These are phyloP conservation scores for Boletus insuetus DNA, from an alignment of 768 basidiomycete species.

Conservation along the genomic window DNA sequence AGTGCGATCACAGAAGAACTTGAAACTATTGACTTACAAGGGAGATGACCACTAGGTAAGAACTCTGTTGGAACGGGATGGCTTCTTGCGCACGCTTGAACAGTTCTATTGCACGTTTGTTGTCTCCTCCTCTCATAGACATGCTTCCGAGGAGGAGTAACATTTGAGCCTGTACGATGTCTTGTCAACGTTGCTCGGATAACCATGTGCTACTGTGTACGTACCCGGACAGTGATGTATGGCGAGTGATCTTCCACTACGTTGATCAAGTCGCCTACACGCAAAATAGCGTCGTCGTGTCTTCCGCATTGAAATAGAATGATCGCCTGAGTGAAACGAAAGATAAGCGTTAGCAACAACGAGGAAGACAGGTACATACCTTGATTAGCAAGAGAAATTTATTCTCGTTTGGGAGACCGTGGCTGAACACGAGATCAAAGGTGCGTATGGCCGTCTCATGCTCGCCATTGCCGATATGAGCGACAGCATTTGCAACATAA, in stretches of 20 bases:
- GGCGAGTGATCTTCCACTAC: too few species aligned
- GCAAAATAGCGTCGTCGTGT: too few species aligned
- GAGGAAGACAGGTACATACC: not conserved
- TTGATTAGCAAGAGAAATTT: conserved; percentile 7
- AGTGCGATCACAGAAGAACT: not conserved
- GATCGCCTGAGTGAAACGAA: not conserved
- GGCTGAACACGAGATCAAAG: conserved; percentile 4
- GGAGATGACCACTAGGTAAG: not conserved
- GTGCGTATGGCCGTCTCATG: not conserved
- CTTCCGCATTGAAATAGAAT: not conserved
- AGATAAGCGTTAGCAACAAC: not conserved
- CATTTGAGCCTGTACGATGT: not conserved
- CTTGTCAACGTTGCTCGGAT: not conserved
- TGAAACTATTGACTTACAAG: not conserved
- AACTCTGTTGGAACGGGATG: not conserved
- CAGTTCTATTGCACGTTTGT: not conserved
- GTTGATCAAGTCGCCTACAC: too few species aligned
- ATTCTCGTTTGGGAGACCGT: not conserved
- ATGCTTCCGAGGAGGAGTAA: not conserved
- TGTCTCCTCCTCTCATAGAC: not conserved
- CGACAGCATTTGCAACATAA: conserved; percentile 6
- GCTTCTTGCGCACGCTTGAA: not conserved
- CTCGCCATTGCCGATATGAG: not conserved
- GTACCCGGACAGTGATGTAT: too few species aligned
- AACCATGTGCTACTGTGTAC: not conserved